Conservation (phyloP, 106 monocot genomes). For the Xerophyta viscosa region DNA sequence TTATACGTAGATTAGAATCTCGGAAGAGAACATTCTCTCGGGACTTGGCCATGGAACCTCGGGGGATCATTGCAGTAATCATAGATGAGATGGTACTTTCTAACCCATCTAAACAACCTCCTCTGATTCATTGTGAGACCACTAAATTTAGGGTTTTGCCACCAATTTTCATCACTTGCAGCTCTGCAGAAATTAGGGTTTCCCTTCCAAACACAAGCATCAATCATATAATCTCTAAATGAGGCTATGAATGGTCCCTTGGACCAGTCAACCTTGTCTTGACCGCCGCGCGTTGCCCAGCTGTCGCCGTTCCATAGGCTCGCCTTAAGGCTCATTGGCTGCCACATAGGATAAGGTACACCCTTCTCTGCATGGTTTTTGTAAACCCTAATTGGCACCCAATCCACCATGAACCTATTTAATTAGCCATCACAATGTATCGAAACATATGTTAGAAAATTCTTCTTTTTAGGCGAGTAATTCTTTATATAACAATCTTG, state of each 20-base stretch:
- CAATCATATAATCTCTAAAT: conserved; percentile 45
- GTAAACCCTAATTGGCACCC: conserved; percentile 60
- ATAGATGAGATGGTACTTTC: conserved; percentile 55
- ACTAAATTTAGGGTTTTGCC: conserved; percentile 28
- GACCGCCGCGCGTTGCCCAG: conserved; percentile 62
- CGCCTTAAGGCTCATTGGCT: conserved; percentile 49
- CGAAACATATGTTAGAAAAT: too few relatives aligned
- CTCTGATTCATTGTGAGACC: conserved; percentile 37
- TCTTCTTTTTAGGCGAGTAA: too few relatives aligned
- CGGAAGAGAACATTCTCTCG: conserved; percentile 40
- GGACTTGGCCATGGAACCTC: conserved; percentile 40
- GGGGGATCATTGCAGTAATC: conserved; percentile 47
- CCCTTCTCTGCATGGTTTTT: conserved; percentile 57
- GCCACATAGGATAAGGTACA: conserved; percentile 36
- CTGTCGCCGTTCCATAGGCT: conserved; percentile 61
- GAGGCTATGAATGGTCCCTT: conserved; percentile 49
- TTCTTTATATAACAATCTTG: too few relatives aligned
- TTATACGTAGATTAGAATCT: conserved; percentile 19
- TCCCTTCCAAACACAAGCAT: conserved; percentile 60
- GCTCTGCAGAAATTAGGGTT: conserved; percentile 31
- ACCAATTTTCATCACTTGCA: conserved; percentile 35
- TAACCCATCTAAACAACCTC: conserved; percentile 61
- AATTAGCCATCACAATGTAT: background rate
- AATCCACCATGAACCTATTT: conserved; percentile 62
- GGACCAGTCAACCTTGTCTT: conserved; percentile 61